Base-by-base conservation (phyloP, 371 early-diverging fungal species). In the Mitosporidium daphniae region DNA sequence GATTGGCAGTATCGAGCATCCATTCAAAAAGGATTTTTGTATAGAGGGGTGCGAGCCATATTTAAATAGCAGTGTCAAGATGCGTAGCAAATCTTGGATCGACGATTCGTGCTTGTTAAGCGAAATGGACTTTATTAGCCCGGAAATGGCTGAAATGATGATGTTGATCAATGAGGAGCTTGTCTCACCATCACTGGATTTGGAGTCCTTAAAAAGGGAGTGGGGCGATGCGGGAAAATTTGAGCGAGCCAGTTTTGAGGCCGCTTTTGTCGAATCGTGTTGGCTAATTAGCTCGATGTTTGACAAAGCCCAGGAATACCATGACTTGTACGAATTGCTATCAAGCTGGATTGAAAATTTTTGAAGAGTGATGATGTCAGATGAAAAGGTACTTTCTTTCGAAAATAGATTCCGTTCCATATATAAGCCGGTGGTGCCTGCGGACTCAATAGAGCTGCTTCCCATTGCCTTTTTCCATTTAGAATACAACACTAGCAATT, bases 251-350 rank as follows among this genome's bases (percentile, higher is more conserved):
- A 2, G 58, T 41, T 12, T 55, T 51, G 3, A 50, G 35, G 2
- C 55, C 52, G 11, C 55, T 34, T 9, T 18, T 12, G 26, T 39
- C 47, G 50, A 26, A 55, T 48, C 10, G 49, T 32, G 14, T 53
- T 45, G 26, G 77, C 72, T 28, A 59, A 56, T 27, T 55, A 50
- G 18, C 28, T 78, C 75, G 37, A 73, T 77, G 40, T 91, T 80
- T 4, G 69, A 61, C 12, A 84, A 44, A 3, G 86, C 89, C 70
- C 75, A 77, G n/a, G 72, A 58, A 36, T 91, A 89, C 86, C 89
- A 86, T 14, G 82, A 78, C 42, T 78, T 82, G 52, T 91, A 84
- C 72, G 74, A 84, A 23, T 69, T 55, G 47, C 55, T 57, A 47
- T 84, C 82, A 44, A 68, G 60, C 16, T 67, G 61, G 1, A 77